Percentiles rank a stretch among this genome's conserved stretches.
Evolutionary conservation across 2,329 filamentous ascomycete genomes (phyloP).

Genomic region (Ceratocystis smalleyi): DNA sequence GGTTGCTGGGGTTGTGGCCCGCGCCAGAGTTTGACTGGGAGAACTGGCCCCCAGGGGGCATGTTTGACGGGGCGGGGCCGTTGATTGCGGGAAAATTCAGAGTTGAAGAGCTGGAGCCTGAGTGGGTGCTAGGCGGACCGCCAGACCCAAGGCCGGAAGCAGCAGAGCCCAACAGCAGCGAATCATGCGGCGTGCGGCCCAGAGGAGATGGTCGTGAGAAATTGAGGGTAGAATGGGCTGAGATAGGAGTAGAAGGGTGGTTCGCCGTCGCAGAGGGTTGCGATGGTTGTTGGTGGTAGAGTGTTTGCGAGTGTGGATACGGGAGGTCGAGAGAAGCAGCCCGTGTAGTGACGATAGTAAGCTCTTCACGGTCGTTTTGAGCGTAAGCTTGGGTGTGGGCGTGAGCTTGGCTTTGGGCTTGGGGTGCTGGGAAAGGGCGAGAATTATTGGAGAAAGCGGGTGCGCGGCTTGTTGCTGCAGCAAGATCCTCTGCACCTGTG

Average conservation of each 20-base stretch:
- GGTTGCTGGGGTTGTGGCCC: neutral
- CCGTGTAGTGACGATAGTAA: conserved; percentile 47
- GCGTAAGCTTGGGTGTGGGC: conserved; percentile 49
- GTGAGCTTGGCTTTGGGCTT: conserved; percentile 43
- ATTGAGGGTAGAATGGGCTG: conserved; percentile 14
- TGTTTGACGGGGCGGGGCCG: conserved; percentile 18
- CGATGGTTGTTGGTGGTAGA: conserved; percentile 21
- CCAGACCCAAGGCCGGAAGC: neutral
- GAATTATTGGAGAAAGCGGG: conserved; percentile 20
- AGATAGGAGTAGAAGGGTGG: conserved; percentile 5
- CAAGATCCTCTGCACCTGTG: conserved; percentile 21
- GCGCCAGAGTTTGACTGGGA: conserved; percentile 23
- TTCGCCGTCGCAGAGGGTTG: neutral
- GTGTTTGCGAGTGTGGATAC: conserved; percentile 10
- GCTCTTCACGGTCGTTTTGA: conserved; percentile 58
- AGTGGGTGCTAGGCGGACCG: conserved; percentile 5
- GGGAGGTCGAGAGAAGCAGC: conserved; percentile 16
- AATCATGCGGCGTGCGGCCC: conserved; percentile 14
- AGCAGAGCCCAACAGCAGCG: conserved; percentile 8
- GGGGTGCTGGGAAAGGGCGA: conserved; percentile 20
- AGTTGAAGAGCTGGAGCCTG: conserved; percentile 7
- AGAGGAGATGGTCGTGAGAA: conserved; percentile 15
- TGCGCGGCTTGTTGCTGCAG: conserved; percentile 18
- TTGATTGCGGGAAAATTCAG: conserved; percentile 38
- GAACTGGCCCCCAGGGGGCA: conserved; percentile 19